A percentile compares a stretch with the other conserved stretches of the same genome.
Evolutionary conservation across 139 green algal species (phyloP).

Genomic region (Trebouxia sp.): DNA sequence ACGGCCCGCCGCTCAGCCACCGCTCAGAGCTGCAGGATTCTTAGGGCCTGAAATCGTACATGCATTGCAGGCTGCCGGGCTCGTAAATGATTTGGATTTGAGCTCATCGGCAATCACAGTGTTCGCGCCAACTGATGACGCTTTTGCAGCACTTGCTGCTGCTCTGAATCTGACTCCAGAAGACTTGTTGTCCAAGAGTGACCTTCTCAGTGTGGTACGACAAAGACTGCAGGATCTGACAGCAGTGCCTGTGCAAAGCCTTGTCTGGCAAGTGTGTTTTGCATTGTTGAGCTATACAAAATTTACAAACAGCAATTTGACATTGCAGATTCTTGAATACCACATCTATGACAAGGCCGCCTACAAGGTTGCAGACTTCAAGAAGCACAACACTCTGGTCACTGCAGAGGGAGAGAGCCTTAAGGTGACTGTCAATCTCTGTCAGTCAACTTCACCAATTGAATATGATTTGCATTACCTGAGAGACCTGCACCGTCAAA

Average conservation of each 20-base stretch:
- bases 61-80: not conserved
- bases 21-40: not conserved
- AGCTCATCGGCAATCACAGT: not conserved
- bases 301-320: no score
- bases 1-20: not conserved
- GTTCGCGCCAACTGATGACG: constrained; percentile 7
- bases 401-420: not conserved
- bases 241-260: no score
- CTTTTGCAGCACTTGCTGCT: constrained; percentile 6
- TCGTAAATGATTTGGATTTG: not conserved
- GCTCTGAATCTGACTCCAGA: not conserved
- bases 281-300: no score
- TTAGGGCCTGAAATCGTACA: not conserved
- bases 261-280: no score
- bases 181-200: not conserved
- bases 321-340: constrained; percentile 9
- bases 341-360: not conserved
- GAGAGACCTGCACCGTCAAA: no score
- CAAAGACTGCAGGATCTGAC: no score
- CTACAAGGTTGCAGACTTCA: constrained; percentile 1
- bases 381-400: not conserved
- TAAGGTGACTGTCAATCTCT: no score
- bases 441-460: no score
- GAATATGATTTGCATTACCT: no score
- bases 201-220: constrained; percentile 15